These are phyloP conservation scores for Xylaria cubensis DNA, from an alignment of 495 filamentous ascomycete species.

Conservation along the genomic window DNA sequence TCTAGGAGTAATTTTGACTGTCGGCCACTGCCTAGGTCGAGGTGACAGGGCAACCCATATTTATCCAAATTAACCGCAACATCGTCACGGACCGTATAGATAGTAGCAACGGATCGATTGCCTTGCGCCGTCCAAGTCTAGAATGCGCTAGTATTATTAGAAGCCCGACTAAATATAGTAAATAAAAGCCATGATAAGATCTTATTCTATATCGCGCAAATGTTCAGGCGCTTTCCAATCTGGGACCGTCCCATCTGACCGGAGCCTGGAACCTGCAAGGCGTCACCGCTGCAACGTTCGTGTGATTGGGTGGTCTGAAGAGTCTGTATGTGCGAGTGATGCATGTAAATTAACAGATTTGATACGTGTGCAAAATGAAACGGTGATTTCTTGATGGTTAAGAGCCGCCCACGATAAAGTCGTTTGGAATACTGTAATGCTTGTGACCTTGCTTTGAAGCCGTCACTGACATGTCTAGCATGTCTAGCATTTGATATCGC, in stretches of 20 bases:
- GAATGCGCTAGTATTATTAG: slow-evolving; percentile 11
- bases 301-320: background rate
- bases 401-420: background rate
- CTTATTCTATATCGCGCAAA: background rate
- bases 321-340: background rate
- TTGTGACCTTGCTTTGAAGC: background rate
- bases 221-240: background rate
- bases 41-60: background rate
- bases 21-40: slow-evolving; percentile 10
- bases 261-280: background rate
- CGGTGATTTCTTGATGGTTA: background rate
- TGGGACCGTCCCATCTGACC: background rate
- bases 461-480: background rate
- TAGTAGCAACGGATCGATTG: background rate
- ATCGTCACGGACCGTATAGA: background rate
- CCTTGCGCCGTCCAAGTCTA: background rate
- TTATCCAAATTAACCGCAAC: slow-evolving; percentile 22
- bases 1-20: background rate
- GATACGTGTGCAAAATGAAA: background rate
- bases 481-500: background rate
- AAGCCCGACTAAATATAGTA: slow-evolving; percentile 13
- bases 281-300: background rate
- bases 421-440: background rate
- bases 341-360: background rate
- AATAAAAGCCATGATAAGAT: background rate